A percentile compares a stretch with the other conserved stretches of the same genome.
These are phyloP conservation scores for Hymenoscyphus linearis DNA, from an alignment of 2,329 filamentous ascomycete species.

Conservation along the genomic window DNA sequence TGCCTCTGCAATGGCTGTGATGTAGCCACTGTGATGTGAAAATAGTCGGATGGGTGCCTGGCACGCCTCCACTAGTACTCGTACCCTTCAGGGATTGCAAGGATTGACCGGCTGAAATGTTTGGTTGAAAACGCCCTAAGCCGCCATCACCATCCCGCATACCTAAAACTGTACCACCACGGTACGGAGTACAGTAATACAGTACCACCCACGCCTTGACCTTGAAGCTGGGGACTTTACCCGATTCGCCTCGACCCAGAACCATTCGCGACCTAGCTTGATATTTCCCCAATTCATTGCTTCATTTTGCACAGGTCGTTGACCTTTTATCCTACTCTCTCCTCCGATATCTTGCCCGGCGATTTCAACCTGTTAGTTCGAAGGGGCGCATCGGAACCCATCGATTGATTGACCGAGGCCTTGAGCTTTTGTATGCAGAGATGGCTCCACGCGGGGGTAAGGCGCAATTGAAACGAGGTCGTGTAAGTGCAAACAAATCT, in stretches of 20 bases:
- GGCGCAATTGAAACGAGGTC: slow-evolving; percentile 77
- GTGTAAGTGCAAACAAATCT: slow-evolving; percentile 48
- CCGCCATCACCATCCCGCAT: too few species aligned
- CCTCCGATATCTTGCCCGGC: background rate
- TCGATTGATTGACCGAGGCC: background rate
- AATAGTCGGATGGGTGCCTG: background rate
- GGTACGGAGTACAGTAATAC: too few species aligned
- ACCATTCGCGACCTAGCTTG: slow-evolving; percentile 1
- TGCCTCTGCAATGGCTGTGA: background rate
- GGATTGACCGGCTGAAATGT: background rate
- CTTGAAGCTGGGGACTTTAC: slow-evolving; percentile 3
- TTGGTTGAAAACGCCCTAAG: background rate
- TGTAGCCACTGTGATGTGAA: too few species aligned
- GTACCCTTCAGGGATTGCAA: background rate
- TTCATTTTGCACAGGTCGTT: slow-evolving; percentile 7
- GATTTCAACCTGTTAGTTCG: background rate
- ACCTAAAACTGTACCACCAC: background rate
- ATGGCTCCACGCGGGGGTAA: slow-evolving; percentile 59
- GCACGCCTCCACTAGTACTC: too few species aligned
- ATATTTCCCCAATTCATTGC: slow-evolving; percentile 1
- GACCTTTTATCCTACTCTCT: background rate
- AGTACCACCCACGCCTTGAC: too few species aligned
- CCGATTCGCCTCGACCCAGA: slow-evolving; percentile 6
- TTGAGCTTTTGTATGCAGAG: slow-evolving; percentile 10
- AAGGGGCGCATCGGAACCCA: background rate